Evolutionary conservation across 345 rosid genomes (phyloP), one percentile per base, ranked within the genome.

Genomic region (Combretum micranthum): DNA sequence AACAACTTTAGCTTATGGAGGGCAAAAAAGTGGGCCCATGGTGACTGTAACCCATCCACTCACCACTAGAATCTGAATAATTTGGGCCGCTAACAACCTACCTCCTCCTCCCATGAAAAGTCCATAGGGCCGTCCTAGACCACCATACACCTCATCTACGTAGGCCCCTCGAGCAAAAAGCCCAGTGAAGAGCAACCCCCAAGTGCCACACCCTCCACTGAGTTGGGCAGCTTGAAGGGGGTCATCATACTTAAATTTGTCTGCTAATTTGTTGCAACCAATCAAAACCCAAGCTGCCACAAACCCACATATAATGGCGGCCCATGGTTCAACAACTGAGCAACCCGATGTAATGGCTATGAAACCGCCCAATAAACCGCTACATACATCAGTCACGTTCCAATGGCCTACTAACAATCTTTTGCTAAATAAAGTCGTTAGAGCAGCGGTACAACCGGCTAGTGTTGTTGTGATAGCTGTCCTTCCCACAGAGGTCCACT

Each of bases 191-290:
- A 82, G 61, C 13, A 82, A 53, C 51, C 87, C 87, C 87, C 84
- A 79, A 0, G 70, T 59, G 12, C 82, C 84, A 9, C 87, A 82
- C 2, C 87, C 84, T 1, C 82, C 82, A 52, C 79, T 82, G 45
- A 82, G 77, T 55, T 82, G 87, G 14, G 87, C 82, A 1, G 82
- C 87, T 63, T 79, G 82, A 0, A 76, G 54, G 4, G 84, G 84
- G 49, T 82, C 87, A 22, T 79, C 84, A 16, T 76, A 79, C 22
- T 74, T 63, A 20, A 72, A 44, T 50, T 60, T 76, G 51, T 74
- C 78, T 0, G 78, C 87, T 0, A 78, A 70, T 59, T 64, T 71
- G 64, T 79, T 81, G 65, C 56, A 77, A 43, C 83, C 86, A 6
- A 77, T 69, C 50, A 81, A 75, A 16, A 77, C 75, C 81, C 83